Evolutionary conservation across 1,284 basidiomycete species (phyloP).

Genomic region (Anthracocystis panici-leucophaei): DNA sequence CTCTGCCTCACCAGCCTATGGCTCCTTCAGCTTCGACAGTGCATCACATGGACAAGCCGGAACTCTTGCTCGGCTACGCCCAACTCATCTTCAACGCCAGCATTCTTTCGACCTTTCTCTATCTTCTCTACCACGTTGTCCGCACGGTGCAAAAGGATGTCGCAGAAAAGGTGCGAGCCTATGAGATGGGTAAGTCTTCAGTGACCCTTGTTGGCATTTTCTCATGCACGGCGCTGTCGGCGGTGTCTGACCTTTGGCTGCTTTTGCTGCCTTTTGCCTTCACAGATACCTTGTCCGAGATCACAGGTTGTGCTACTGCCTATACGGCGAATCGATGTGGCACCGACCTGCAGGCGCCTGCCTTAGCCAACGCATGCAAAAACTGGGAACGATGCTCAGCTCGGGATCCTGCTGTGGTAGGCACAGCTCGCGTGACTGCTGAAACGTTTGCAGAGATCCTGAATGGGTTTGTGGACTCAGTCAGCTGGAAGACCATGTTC

Average conservation of each 20-base stretch:
- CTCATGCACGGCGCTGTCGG: too few relatives aligned
- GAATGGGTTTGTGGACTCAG: slow-evolving; percentile 94
- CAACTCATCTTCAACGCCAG: slow-evolving; percentile 96
- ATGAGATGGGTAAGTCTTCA: slow-evolving; percentile 80
- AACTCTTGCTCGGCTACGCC: slow-evolving; percentile 70
- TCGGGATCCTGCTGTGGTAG: slow-evolving; percentile 88
- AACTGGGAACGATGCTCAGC: slow-evolving; percentile 95
- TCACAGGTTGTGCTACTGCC: slow-evolving; percentile 51
- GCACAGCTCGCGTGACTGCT: slow-evolving; percentile 87
- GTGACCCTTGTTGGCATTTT: slow-evolving; percentile 1
- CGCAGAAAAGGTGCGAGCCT: slow-evolving; percentile 85
- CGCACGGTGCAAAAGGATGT: slow-evolving; percentile 91
- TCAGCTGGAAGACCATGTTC: slow-evolving; percentile 93
- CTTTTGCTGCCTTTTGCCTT: background rate
- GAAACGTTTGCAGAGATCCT: slow-evolving; percentile 95
- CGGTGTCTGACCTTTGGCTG: background rate
- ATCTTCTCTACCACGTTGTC: slow-evolving; percentile 85
- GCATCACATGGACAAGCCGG: slow-evolving; percentile 53
- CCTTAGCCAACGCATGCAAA: slow-evolving; percentile 59
- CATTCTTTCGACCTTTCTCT: slow-evolving; percentile 84
- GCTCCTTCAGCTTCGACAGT: slow-evolving; percentile 6
- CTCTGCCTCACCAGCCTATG: slow-evolving; percentile 19
- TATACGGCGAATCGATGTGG: slow-evolving; percentile 63
- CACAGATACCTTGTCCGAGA: slow-evolving; percentile 61
- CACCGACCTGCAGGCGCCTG: slow-evolving; percentile 60